Evolutionary conservation across 257 asterid species (phyloP).

Genomic region (Schizonepeta tenuifolia): DNA sequence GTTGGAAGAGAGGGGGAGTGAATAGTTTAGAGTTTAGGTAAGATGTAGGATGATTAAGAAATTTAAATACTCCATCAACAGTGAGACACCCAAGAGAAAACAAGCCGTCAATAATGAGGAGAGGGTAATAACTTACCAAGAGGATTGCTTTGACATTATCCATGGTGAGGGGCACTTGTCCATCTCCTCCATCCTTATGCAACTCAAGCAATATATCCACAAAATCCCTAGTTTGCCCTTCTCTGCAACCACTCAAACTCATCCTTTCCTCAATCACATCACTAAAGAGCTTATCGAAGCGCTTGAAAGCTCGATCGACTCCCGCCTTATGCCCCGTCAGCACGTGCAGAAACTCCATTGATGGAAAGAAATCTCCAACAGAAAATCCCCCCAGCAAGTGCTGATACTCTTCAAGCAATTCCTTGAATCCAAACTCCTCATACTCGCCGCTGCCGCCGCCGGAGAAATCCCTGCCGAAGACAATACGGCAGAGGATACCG

Average conservation of each 20-base stretch:
- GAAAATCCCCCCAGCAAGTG: conserved; percentile 59
- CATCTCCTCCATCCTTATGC: conserved; percentile 30
- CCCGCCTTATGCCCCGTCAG: conserved; percentile 51
- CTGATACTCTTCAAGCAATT: conserved; percentile 56
- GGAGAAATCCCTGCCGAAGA: conserved; percentile 53
- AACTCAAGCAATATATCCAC: conserved; percentile 60
- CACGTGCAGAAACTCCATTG: conserved; percentile 52
- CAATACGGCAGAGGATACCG: conserved; percentile 51
- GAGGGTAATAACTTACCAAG: too few species aligned
- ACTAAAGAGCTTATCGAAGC: conserved; percentile 48
- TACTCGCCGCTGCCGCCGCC: conserved; percentile 47
- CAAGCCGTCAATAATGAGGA: too few species aligned
- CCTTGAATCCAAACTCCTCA: conserved; percentile 48
- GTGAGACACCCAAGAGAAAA: too few species aligned
- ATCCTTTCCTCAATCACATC: conserved; percentile 45
- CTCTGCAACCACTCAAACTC: background rate
- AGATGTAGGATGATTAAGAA: too few species aligned
- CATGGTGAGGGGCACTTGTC: conserved; percentile 54
- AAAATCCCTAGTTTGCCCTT: conserved; percentile 45
- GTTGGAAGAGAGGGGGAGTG: too few species aligned
- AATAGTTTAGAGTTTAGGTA: too few species aligned
- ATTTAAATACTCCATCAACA: too few species aligned
- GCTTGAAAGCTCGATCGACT: conserved; percentile 43
- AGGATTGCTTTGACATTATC: conserved; percentile 71
- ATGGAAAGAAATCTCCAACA: conserved; percentile 65